These are phyloP conservation scores for Leccinum subrobustum DNA, from an alignment of 1,284 basidiomycete species.

Conservation along the genomic window DNA sequence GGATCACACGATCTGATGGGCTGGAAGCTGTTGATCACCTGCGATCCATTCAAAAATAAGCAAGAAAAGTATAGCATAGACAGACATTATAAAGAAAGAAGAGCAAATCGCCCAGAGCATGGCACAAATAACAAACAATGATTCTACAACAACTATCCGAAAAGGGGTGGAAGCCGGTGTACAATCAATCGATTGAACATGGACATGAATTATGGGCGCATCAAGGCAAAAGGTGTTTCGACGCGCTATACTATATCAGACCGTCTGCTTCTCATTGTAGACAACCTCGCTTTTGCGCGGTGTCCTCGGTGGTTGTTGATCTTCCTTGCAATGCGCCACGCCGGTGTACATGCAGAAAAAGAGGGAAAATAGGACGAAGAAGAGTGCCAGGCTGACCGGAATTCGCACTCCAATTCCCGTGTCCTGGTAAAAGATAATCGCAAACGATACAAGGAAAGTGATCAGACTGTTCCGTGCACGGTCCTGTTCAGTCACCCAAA, in stretches of 20 bases:
- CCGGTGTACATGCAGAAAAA: slow-evolving; percentile 27
- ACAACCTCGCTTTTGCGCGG: neutral
- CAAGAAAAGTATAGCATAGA: neutral
- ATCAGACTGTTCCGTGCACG: slow-evolving; percentile 17
- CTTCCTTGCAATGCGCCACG: slow-evolving; percentile 18
- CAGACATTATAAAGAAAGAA: neutral
- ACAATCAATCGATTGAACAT: neutral
- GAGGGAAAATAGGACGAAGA: slow-evolving; percentile 18
- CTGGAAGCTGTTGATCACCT: neutral
- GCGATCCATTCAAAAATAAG: slow-evolving; percentile 7
- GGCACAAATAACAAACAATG: neutral
- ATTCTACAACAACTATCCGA: neutral
- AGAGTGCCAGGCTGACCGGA: slow-evolving; percentile 24
- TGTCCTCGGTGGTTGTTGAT: neutral
- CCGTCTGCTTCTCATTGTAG: neutral
- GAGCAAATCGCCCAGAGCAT: neutral
- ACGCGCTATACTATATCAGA: neutral
- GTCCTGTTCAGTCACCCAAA: slow-evolving; percentile 1
- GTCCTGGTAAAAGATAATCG: slow-evolving; percentile 20
- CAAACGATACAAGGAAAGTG: slow-evolving; percentile 25
- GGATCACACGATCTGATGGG: neutral
- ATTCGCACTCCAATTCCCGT: slow-evolving; percentile 27
- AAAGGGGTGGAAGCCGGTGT: neutral
- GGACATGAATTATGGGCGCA: slow-evolving; percentile 1
- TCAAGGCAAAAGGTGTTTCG: neutral